Base-by-base conservation (phyloP, 208 protist genomes). In the Acanthamoeba triangularis region DNA sequence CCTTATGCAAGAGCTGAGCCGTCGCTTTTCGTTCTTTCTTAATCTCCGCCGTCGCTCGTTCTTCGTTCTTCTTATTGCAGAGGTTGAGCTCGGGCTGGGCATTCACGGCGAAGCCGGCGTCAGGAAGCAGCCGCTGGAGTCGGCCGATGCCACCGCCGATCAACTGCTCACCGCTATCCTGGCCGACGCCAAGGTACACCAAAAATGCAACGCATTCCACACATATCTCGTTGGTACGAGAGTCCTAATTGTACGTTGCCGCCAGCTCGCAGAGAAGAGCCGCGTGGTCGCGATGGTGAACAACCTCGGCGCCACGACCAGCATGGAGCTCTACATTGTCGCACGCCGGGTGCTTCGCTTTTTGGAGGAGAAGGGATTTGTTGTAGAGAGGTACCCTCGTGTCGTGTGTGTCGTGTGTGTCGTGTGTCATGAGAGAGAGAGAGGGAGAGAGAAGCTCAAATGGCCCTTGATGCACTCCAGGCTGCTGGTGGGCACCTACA, bases 21-120 rank as follows among this genome's bases (percentile, higher is more conserved):
- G 13, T 33, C 6, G 35, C 35, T 23, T 35, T 95, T 76, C 28
- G 13, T 54, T 56, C 47, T 35, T 41, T 41, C 37, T 41, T 4
- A 4, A 94, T 52, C 44, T 35, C n/a, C 44, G 14, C 56, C 35
- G 41, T 44, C 41, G 78, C 7, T 61, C 10, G 33, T 28, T 52
- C 10, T 52, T 95, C 18, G 74, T 52, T 25, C 52, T n/a, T 52
- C 59, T 30, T n/a, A n/a, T 59, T 95, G 96, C 95, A 16, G 95
- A 96, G 82, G 96, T 98, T 41, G 98, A 98, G 95, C 94, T 99
- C n/a, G 98, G 98, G 7, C 97, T 99, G n/a, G 98, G 98, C 72
- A 99, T 99, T 67, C 98, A 99, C 94, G 98, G 98, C 1, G 98
- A 98, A 95, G 96, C 97, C 74, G 98, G 97, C 8, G 93, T 98